Evolutionary conservation across 331 rosid genomes (phyloP).

Genomic region (Spiraea crenata): DNA sequence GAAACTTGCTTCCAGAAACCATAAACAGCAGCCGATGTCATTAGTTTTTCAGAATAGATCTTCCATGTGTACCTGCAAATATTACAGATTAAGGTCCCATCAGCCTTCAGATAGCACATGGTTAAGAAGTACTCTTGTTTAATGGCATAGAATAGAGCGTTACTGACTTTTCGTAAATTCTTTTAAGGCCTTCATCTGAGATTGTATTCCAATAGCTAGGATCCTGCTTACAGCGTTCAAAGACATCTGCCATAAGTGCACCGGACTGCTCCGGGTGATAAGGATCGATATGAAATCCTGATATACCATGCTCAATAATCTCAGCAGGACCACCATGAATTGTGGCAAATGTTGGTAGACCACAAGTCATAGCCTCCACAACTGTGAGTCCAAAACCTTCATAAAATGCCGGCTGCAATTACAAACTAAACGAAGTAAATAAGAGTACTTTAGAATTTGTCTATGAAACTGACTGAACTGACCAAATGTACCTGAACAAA

Average conservation of each 20-base stretch:
- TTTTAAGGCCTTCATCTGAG: conserved; percentile 67
- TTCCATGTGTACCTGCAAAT: conserved; percentile 75
- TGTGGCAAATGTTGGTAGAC: conserved; percentile 84
- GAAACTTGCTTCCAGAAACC: conserved; percentile 87
- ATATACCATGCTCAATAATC: conserved; percentile 74
- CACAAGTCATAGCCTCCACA: conserved; percentile 86
- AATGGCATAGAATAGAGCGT: no score
- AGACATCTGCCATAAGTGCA: conserved; percentile 53
- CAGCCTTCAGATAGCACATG: not conserved
- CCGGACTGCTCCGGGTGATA: conserved; percentile 75
- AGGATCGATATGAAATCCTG: conserved; percentile 88
- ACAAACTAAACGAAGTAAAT: conserved; percentile 9
- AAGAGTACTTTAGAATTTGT: not conserved
- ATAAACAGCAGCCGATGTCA: conserved; percentile 87
- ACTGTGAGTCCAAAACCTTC: conserved; percentile 96
- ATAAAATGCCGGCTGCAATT: conserved; percentile 77
- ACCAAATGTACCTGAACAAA: conserved; percentile 62
- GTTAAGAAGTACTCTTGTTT: not conserved
- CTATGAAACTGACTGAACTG: conserved; percentile 2
- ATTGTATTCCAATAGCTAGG: conserved; percentile 62
- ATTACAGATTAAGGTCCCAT: conserved; percentile 7
- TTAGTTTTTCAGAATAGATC: conserved; percentile 79
- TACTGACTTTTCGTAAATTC: conserved; percentile 71
- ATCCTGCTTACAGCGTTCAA: conserved; percentile 52
- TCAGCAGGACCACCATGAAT: conserved; percentile 88